A percentile compares a stretch with the other conserved stretches of the same genome.
Evolutionary conservation across 2,329 filamentous ascomycete species (phyloP).

Genomic region (Pyricularia sp.): DNA sequence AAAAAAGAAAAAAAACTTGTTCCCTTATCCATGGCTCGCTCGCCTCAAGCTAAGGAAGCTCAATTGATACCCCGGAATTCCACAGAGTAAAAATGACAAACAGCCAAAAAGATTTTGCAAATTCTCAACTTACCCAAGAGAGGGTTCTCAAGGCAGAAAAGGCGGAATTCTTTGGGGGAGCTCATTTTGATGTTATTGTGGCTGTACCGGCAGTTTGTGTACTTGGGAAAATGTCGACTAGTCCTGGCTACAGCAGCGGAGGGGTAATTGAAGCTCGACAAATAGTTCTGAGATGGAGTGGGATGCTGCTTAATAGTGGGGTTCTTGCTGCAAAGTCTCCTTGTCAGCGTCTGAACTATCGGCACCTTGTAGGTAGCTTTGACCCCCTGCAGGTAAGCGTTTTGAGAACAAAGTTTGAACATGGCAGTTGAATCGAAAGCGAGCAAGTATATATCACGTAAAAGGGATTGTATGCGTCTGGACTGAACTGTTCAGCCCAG

Average conservation of each 20-base stretch:
- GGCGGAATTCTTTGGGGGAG: conserved; percentile 64
- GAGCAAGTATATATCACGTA: neutral
- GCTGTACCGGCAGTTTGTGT: neutral
- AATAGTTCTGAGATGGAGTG: neutral
- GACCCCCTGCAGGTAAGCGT: neutral
- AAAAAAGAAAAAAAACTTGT: neutral
- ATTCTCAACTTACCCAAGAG: conserved; percentile 61
- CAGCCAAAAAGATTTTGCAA: neutral
- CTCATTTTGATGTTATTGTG: conserved; percentile 45
- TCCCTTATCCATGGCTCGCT: neutral
- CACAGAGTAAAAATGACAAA: neutral
- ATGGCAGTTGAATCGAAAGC: neutral
- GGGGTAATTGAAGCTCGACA: neutral
- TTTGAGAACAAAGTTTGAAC: neutral
- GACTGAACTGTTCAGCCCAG: too few relatives aligned
- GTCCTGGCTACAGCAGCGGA: neutral
- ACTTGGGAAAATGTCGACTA: neutral
- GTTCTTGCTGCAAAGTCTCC: neutral
- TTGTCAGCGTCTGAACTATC: neutral
- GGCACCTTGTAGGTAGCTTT: neutral
- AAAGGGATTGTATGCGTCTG: neutral
- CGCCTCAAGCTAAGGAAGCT: neutral
- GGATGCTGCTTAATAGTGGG: neutral
- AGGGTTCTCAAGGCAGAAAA: conserved; percentile 93
- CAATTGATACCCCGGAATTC: conserved; percentile 2